phyloP scores from a whole-genome alignment of 139 green algal species.

The Picochlorum costavermella region DNA sequence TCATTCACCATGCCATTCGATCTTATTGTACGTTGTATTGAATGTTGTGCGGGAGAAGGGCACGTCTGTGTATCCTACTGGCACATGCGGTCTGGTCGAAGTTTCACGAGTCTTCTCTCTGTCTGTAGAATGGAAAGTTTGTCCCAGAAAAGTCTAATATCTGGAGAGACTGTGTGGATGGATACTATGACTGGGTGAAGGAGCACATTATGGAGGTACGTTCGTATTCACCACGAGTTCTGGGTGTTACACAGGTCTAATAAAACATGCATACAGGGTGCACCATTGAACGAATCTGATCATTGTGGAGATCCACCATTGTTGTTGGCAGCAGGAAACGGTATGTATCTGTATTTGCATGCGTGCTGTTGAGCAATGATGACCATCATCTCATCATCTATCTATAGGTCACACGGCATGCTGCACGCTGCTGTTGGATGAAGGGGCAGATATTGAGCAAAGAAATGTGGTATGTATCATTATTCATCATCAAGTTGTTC shows the following conservation, averaged over 20 bases:
- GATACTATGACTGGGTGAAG: slow-evolving; percentile 90
- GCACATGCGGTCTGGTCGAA: no score
- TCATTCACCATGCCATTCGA: neutral
- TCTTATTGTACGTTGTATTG: neutral
- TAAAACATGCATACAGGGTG: slow-evolving; percentile 43
- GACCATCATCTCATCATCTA: neutral
- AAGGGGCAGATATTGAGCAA: slow-evolving; percentile 85
- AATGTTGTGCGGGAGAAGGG: no score
- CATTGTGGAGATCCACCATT: slow-evolving; percentile 88
- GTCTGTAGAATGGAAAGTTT: slow-evolving; percentile 71
- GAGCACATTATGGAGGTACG: slow-evolving; percentile 77
- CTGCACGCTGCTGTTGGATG: slow-evolving; percentile 65
- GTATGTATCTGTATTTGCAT: slow-evolving; percentile 24
- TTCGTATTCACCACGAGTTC: neutral
- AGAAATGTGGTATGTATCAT: slow-evolving; percentile 53
- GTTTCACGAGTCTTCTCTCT: neutral
- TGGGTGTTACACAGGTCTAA: neutral
- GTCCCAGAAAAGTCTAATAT: slow-evolving; percentile 94
- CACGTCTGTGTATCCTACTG: no score
- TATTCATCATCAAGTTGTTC: slow-evolving; percentile 16
- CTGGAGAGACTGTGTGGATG: slow-evolving; percentile 90
- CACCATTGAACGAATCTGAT: slow-evolving; percentile 83
- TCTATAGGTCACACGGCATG: slow-evolving; percentile 56
- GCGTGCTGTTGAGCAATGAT: neutral
- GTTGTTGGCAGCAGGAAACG: slow-evolving; percentile 78